These are phyloP conservation scores for Fusarium sp. DNA, from an alignment of 2,329 filamentous ascomycete species.

Conservation along the genomic window DNA sequence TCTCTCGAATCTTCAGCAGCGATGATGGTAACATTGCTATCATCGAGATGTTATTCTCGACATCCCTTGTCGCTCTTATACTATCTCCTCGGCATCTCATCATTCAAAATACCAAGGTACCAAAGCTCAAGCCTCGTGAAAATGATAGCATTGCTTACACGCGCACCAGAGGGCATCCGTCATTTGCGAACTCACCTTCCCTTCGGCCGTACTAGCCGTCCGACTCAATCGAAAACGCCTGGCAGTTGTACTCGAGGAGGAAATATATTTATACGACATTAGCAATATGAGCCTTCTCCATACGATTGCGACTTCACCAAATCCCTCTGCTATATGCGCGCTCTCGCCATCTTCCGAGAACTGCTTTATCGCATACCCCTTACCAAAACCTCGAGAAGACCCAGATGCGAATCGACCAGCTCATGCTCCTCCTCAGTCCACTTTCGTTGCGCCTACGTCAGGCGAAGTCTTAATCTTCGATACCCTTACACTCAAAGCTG, in stretches of 20 bases:
- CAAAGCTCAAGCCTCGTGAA: background rate
- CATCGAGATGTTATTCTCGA: constrained; percentile 98
- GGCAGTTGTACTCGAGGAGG: constrained; percentile 92
- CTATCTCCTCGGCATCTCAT: constrained; percentile 91
- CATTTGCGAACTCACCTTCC: constrained; percentile 98
- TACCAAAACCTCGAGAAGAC: constrained; percentile 78
- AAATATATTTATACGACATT: constrained; percentile 98
- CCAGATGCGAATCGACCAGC: constrained; percentile 70
- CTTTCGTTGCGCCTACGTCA: constrained; percentile 83
- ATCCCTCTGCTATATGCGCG: constrained; percentile 89
- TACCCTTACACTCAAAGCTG: constrained; percentile 85
- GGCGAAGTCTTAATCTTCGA: constrained; percentile 96
- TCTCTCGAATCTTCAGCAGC: constrained; percentile 93
- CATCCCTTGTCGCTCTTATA: constrained; percentile 92
- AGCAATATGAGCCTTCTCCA: constrained; percentile 96
- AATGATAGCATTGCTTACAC: constrained; percentile 29
- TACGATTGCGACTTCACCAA: constrained; percentile 93
- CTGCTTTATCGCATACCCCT: constrained; percentile 93
- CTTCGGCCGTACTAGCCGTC: constrained; percentile 93
- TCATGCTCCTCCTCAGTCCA: constrained; percentile 84
- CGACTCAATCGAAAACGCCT: constrained; percentile 94
- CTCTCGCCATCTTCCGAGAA: constrained; percentile 94
- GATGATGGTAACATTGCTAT: constrained; percentile 95
- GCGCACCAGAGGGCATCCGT: constrained; percentile 71
- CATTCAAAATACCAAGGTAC: constrained; percentile 96